Percentiles rank a stretch among this genome's conserved stretches.
These are phyloP conservation scores for Tulasnella sp. DNA, from an alignment of 768 basidiomycete species.

Conservation along the genomic window DNA sequence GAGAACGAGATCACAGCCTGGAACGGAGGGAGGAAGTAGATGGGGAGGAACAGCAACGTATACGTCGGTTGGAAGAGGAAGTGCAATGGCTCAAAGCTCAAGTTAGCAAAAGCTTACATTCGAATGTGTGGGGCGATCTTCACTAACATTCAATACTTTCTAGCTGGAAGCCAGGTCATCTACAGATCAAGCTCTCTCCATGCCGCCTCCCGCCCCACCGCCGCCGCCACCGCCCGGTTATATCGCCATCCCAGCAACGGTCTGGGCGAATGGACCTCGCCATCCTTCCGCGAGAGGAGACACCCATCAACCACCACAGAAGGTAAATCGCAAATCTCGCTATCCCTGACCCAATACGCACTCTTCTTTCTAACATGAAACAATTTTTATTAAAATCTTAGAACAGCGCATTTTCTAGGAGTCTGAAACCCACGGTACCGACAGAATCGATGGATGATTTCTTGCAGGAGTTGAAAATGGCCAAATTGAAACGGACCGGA, in stretches of 20 bases:
- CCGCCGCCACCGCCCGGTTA: slow-evolving; percentile 8
- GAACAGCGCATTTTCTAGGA: background rate
- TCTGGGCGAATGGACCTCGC: slow-evolving; percentile 5
- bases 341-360: background rate
- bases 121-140: background rate
- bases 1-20: background rate
- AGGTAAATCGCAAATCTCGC: background rate
- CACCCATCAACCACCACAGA: background rate
- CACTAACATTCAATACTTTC: background rate
- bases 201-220: slow-evolving; percentile 5
- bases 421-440: slow-evolving; percentile 4
- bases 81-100: slow-evolving; percentile 7
- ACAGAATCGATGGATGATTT: slow-evolving; percentile 11
- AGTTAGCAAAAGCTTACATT: background rate
- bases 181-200: background rate
- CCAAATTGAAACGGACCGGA: slow-evolving; percentile 2
- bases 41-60: background rate
- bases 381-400: too few species aligned
- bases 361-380: background rate
- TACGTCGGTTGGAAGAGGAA: slow-evolving; percentile 7
- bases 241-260: slow-evolving; percentile 8
- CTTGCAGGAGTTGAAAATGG: slow-evolving; percentile 10
- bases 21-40: background rate
- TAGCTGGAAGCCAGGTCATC: slow-evolving; percentile 1
- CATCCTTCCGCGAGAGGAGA: background rate